A percentile compares a stretch with the other conserved stretches of the same genome.
Conservation (phyloP, 2,329 filamentous ascomycete species). For the Microdochium trichocladiopsis region DNA sequence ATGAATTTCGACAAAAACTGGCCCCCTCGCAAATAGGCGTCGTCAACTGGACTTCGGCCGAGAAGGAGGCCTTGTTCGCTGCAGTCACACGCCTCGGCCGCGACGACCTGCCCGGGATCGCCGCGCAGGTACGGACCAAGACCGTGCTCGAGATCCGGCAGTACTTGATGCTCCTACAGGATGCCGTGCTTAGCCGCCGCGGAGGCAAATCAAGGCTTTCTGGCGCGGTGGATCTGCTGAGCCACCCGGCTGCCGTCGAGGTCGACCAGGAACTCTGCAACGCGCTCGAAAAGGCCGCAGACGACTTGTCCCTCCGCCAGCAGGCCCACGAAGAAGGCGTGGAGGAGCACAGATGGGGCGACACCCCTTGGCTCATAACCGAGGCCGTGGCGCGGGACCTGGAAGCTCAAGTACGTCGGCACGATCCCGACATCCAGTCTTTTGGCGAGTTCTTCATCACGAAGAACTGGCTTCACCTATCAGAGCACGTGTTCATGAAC, state of each 20-base stretch:
- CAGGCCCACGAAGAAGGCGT: constrained; percentile 52
- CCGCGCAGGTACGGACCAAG: constrained; percentile 61
- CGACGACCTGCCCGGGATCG: constrained; percentile 55
- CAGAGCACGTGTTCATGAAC: constrained; percentile 71
- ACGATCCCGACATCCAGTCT: constrained; percentile 25
- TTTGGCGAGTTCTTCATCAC: constrained; percentile 52
- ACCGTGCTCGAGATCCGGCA: constrained; percentile 65
- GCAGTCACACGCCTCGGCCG: constrained; percentile 57
- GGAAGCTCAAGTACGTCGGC: constrained; percentile 9
- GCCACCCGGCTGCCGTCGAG: constrained; percentile 68
- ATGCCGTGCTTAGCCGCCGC: constrained; percentile 33
- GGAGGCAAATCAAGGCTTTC: constrained; percentile 17
- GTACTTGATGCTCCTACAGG: constrained; percentile 58
- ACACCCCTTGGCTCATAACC: constrained; percentile 59
- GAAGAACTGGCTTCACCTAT: constrained; percentile 55
- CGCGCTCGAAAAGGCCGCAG: constrained; percentile 61
- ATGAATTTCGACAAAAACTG: constrained; percentile 13
- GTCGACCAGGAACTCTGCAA: constrained; percentile 58
- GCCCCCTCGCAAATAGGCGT: constrained; percentile 56
- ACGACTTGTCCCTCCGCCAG: constrained; percentile 57
- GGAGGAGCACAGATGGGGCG: constrained; percentile 52
- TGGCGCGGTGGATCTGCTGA: constrained; percentile 34
- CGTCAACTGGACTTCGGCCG: constrained; percentile 60
- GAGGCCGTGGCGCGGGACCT: constrained; percentile 21
- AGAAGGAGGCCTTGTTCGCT: constrained; percentile 67